Evolutionary conservation across 2,329 filamentous ascomycete species (phyloP), one percentile per base, ranked within the genome.

Genomic region (Neonectria coccinea): DNA sequence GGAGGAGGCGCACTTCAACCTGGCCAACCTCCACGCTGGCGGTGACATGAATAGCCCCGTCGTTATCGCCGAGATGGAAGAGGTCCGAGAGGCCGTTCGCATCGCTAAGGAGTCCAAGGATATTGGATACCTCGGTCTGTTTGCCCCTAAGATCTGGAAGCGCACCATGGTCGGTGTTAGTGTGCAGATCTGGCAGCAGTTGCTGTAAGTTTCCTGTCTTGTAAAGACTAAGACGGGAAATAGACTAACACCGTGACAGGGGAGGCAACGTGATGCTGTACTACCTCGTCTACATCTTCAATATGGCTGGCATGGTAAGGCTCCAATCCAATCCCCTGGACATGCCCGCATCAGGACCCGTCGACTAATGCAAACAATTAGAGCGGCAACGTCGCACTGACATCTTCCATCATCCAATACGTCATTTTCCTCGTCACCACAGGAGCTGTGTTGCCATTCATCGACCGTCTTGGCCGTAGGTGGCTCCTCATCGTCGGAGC

Each of bases 241-340:
- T 16, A 2, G 7, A 5, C 69, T 73, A 44, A 73, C 39, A 0
- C 9, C 1, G 11, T 6, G 0, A 7, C 11, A 74, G 72, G 18
- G 85, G 85, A 1, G 85, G 84, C 5, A 87, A 87, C 36, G 81
- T 86, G 2, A 84, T 84, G 69, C 81, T 86, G 60, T 88, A 89
- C 72, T 89, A 90, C 65, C 84, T 90, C 11, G 83, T 89, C 0
- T 89, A 89, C 66, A 84, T 89, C 65, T 89, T 89, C 70, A 79
- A 84, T 50, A 89, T 89, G 87, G 87, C 87, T 9, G 82, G 83
- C 45, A 83, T 88, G 73, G 69, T 63, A 56, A 66, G 62, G 41
- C 14, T 12, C 44, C 4, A 12, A 39, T 12, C 31, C 36, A 1
- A 10, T 27, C 14, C 2, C 18, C 18, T 29, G n/a, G 2, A 36